Evolutionary conservation across 441 rosid species (phyloP), one percentile per base, ranked within the genome.

Genomic region (Erodium moschatum): DNA sequence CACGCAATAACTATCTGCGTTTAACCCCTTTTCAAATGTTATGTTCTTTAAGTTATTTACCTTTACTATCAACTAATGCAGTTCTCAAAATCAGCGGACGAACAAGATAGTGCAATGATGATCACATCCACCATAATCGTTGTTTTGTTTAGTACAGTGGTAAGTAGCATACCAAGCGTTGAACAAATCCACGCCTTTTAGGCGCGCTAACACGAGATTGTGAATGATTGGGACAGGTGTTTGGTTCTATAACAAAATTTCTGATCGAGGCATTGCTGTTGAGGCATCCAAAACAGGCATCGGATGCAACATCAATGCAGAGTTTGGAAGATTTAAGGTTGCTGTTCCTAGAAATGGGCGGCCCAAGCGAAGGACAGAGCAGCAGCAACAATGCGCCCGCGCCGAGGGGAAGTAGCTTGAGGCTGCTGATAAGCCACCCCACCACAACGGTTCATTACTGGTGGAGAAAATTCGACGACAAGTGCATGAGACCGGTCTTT

Each of bases 381-480:
- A 33, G 4, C 38, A 33, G 5, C 6, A 33, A 33, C 38, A 5
- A 29, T 18, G 66, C 8, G 6, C 44, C 70, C 48, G 31, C 18
- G 9, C 71, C 31, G 0, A 80, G 38, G 66, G 31, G 83, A 46
- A 84, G 83, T 13, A 82, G 82, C 68, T 76, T 82, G 8, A 81
- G 87, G 74, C 50, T 80, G 70, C 78, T 88, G 16, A 66, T 88
- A 8, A 86, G 72, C 10, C 69, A 85, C 71, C 86, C 95, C 0
- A 75, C 81, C 2, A 71, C 73, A 64, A 79, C 92, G 6, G 88
- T 82, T 54, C 92, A 86, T 67, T 78, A 83, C 80, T 65, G 78
- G 7, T 87, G 95, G 95, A 83, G 95, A 74, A 84, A 83, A 58
- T 83, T 89, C 64, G 92, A 89, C 64, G 87, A 81, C 54, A 84